Evolutionary conservation across 257 asterid species (phyloP), one percentile per base, ranked within the genome.

Genomic region (Solanum ossicruentum): DNA sequence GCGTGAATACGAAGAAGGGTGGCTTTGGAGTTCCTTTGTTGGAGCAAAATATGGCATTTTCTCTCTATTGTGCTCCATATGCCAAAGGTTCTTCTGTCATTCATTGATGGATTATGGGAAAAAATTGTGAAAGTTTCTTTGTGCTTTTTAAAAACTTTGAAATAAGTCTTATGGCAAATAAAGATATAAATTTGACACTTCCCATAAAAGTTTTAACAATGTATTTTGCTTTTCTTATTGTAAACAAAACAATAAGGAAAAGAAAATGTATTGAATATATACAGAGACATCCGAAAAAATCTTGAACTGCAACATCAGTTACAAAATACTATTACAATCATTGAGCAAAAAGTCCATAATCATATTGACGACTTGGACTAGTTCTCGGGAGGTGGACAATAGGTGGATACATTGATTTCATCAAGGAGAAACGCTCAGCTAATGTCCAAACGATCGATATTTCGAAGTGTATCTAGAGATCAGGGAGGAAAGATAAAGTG

Each of bases 401-500:
- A 20, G 26, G 28, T 43, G n/a, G 23, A 57, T 12, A 69, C 10
- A 28, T 6, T 52, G 12, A 61, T 36, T 26, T 39, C 72, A 69
- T 20, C 56, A 17, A n/a, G 56, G 54, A 51, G 45, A 43, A 63
- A 23, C 36, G 70, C 84, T 89, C 89, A 93, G 84, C 92, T 91
- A 12, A 93, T 95, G 87, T 93, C 98, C 92, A 96, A 83, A 85
- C 84, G 82, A 63, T 94, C 95, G 78, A 96, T 93, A 96, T 90
- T 82, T 96, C 97, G 85, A 94, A 94, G 89, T 96, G 99, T 95
- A 93, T 94, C 91, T 92, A 97, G 86, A 93, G 86, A 89, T 90
- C 92, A 84, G 98, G 92, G 73, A 84, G 89, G 28, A 26, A 26
- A 26, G 2, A 0, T 26, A 26, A 26, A 26, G 28, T 26, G 28